Evolutionary conservation across 2,329 filamentous ascomycete genomes (phyloP), one percentile per base, ranked within the genome.

Genomic region (Cladosporium sp.): DNA sequence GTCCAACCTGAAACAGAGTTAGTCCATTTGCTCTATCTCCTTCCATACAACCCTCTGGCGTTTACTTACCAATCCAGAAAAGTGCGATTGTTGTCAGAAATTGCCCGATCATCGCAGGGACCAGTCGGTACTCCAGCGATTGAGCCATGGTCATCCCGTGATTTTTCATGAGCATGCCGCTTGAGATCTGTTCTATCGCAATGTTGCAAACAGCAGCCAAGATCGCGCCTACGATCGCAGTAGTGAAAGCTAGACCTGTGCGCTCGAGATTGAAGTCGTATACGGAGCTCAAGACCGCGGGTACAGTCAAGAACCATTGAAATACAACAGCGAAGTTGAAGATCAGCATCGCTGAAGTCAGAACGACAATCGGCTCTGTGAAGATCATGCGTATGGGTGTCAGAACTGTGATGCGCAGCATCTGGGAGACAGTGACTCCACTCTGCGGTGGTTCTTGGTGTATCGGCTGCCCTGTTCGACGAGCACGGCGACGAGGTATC

Each of bases 71-170:
- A 36, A 74, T 65, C 69, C 71, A 74, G 60, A 74, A 74, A 1
- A 74, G 61, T 3, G 70, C 65, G 1, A 57, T 64, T 13, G 64
- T 62, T 13, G 72, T 61, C 40, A 70, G 50, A 36, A 69, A 45
- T 17, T 67, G 64, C n/a, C 71, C 72, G 28, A 71, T 51, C 65
- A 74, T 72, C 22, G 70, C 70, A 3, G 71, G 67, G 24, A 69
- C 58, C 22, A 74, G 65, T 9, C 69, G 67, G 44, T 71, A 65
- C 56, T 74, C 71, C 36, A 73, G 56, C n/a, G 37, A 42, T 32
- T 49, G 47, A 32, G 61, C 56, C 15, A 62, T 32, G 2, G 37
- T 28, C n/a, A 20, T 37, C 19, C 32, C 36, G 15, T 34, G 19
- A n/a, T 15, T 51, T 19, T 57, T 58, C 51, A 44, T 58, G 22